phyloP scores from a whole-genome alignment of 2,329 filamentous ascomycete genomes.

The Neofusicoccum sp. region DNA sequence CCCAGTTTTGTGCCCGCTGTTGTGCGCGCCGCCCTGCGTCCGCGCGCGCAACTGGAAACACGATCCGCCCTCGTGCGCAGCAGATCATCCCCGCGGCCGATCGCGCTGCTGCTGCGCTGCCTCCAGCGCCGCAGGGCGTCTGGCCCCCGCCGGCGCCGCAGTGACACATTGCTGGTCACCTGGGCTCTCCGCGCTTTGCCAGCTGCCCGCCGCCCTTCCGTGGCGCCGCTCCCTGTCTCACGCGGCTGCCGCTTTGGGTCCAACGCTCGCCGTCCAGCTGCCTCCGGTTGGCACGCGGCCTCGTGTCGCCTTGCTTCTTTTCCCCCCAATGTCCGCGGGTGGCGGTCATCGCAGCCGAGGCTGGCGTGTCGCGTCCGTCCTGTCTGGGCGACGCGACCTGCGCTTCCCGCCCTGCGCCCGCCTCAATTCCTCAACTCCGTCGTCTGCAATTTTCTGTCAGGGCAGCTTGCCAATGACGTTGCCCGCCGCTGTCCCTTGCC shows the following conservation, averaged over 20 bases:
- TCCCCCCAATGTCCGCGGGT: not conserved
- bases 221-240: not conserved
- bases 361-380: not conserved
- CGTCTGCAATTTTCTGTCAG: not conserved
- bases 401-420: not conserved
- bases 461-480: not conserved
- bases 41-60: conserved; percentile 2
- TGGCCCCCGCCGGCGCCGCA: not conserved
- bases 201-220: not conserved
- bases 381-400: not conserved
- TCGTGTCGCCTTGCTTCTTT: conserved; percentile 12
- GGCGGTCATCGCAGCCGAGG: conserved; percentile 3
- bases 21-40: not conserved
- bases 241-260: not conserved
- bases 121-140: not conserved
- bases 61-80: not conserved
- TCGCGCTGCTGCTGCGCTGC: not conserved
- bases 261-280: not conserved
- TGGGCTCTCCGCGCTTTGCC: not conserved
- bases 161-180: not conserved
- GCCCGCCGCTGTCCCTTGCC: conserved; percentile 2
- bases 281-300: not conserved
- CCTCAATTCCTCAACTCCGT: not conserved
- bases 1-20: not conserved
- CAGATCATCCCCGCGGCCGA: conserved; percentile 9